Evolutionary conservation across 2,329 filamentous ascomycete species (phyloP).

Genomic region (Teratosphaeria destructans): DNA sequence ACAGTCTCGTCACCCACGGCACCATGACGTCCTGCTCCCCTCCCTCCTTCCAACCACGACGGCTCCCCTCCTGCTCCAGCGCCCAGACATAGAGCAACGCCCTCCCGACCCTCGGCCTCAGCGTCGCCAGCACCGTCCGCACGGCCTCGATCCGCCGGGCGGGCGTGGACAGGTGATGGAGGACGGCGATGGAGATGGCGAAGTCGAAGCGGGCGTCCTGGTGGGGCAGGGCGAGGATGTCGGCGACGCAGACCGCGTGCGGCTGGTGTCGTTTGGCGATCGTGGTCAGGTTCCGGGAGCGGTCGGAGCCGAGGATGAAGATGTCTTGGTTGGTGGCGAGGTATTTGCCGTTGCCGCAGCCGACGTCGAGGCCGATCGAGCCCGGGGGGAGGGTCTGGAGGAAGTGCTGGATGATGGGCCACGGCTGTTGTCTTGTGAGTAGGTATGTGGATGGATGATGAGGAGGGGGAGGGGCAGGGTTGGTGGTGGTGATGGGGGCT

Average conservation of each 20-base stretch:
- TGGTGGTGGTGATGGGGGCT: slow-evolving; percentile 6
- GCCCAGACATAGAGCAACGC: slow-evolving; percentile 91
- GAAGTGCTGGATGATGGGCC: slow-evolving; percentile 82
- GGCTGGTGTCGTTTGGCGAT: slow-evolving; percentile 49
- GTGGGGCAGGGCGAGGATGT: slow-evolving; percentile 76
- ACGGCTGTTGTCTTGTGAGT: slow-evolving; percentile 48
- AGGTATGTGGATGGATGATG: background rate
- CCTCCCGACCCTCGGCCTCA: slow-evolving; percentile 47
- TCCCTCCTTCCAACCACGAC: slow-evolving; percentile 78
- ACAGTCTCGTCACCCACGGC: slow-evolving; percentile 67
- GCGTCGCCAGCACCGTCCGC: slow-evolving; percentile 55
- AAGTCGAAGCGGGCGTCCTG: slow-evolving; percentile 62
- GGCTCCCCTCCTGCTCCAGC: slow-evolving; percentile 76
- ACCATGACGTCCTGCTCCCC: slow-evolving; percentile 87
- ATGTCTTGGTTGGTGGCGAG: slow-evolving; percentile 65
- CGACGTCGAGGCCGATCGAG: slow-evolving; percentile 76
- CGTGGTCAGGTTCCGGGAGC: slow-evolving; percentile 52
- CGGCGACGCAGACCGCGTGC: slow-evolving; percentile 61
- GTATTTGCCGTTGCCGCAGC: slow-evolving; percentile 97
- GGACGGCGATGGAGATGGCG: slow-evolving; percentile 83
- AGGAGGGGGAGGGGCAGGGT: slow-evolving; percentile 3
- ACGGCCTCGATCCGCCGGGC: slow-evolving; percentile 65
- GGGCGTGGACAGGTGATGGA: slow-evolving; percentile 82
- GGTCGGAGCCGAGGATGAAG: slow-evolving; percentile 76
- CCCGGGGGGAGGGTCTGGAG: slow-evolving; percentile 56